A percentile compares a stretch with the other conserved stretches of the same genome.
Evolutionary conservation across 1,139 yeast species (phyloP).

Genomic region (Saccharomycopsis crataegensis): DNA sequence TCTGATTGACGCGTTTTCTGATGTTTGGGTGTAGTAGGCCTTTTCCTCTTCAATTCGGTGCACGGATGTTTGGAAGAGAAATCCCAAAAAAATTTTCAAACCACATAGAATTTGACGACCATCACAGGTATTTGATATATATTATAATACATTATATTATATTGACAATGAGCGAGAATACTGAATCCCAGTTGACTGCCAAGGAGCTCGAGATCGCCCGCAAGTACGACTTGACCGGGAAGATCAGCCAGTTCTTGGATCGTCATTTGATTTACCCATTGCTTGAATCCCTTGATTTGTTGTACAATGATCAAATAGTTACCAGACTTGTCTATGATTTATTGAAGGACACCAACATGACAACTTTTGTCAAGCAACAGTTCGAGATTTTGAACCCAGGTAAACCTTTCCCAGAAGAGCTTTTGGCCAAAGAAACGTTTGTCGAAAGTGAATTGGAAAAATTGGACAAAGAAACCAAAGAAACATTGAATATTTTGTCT

Average conservation of each 20-base stretch:
- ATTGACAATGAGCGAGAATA: constrained; percentile 22
- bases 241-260: constrained; percentile 48
- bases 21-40: too few species aligned
- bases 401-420: constrained; percentile 32
- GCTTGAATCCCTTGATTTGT: constrained; percentile 40
- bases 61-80: too few species aligned
- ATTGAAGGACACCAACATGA: constrained; percentile 49
- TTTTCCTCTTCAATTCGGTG: too few species aligned
- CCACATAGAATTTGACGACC: too few species aligned
- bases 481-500: constrained; percentile 39
- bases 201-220: constrained; percentile 32
- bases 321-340: constrained; percentile 42
- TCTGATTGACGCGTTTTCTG: too few species aligned
- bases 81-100: too few species aligned
- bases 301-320: constrained; percentile 38
- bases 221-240: constrained; percentile 44
- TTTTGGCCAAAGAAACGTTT: constrained; percentile 33
- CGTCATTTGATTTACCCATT: constrained; percentile 50
- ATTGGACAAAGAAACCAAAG: constrained; percentile 37
- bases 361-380: constrained; percentile 38
- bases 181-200: constrained; percentile 22
- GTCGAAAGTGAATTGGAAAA: constrained; percentile 34
- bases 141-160: not conserved
- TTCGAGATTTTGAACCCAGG: constrained; percentile 35
- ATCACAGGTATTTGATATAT: too few species aligned